Conservation (phyloP, 441 rosid species). For the Metrosideros polymorpha region DNA sequence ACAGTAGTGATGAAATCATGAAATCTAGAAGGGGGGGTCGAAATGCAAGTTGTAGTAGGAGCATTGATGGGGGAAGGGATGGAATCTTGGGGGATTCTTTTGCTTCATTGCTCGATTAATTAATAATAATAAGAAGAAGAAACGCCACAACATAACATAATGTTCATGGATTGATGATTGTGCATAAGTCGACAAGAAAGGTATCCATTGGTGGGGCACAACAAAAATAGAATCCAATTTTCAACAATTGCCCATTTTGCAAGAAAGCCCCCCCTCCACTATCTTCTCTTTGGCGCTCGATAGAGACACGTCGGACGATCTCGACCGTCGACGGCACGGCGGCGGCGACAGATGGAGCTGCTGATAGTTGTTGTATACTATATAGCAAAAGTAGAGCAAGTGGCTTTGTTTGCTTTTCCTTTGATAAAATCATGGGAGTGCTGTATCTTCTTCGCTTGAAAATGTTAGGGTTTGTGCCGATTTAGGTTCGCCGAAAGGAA, state of each 20-base stretch:
- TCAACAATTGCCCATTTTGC: background rate
- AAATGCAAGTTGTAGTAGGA: background rate
- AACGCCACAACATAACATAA: background rate
- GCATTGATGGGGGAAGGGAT: background rate
- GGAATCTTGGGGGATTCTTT: background rate
- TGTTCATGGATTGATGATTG: background rate
- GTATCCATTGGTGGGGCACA: background rate
- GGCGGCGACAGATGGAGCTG: background rate
- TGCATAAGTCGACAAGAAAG: background rate
- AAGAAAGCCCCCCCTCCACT: background rate
- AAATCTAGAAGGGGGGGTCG: background rate
- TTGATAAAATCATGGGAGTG: background rate
- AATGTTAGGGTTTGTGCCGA: background rate
- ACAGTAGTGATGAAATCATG: background rate
- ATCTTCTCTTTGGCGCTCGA: background rate
- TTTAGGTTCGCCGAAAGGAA: background rate
- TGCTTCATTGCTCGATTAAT: background rate
- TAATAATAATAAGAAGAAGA: background rate
- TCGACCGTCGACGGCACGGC: background rate
- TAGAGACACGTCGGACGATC: background rate
- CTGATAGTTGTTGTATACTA: background rate
- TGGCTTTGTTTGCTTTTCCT: background rate
- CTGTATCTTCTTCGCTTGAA: background rate
- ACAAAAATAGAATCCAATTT: background rate
- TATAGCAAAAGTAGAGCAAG: background rate